Conservation (phyloP, 2,329 filamentous ascomycete species). For the Paracamarosporium sp. region DNA sequence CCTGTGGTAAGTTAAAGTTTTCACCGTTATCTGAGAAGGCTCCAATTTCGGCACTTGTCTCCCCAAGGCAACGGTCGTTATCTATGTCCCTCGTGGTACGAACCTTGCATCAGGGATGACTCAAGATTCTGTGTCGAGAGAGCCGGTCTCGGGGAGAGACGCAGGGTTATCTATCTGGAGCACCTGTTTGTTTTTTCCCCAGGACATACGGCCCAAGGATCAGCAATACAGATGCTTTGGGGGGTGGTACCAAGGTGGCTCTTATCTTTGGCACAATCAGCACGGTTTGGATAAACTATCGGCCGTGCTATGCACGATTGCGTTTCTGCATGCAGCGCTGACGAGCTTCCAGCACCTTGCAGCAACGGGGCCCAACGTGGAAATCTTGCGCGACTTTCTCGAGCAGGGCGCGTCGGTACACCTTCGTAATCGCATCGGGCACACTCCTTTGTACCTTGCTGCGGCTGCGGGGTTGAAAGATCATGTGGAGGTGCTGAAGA, state of each 20-base stretch:
- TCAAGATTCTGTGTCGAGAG: slow-evolving; percentile 2
- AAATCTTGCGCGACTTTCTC: slow-evolving; percentile 63
- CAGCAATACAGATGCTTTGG: no score
- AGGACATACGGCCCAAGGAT: not conserved
- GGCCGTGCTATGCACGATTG: slow-evolving; percentile 36
- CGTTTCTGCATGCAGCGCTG: slow-evolving; percentile 33
- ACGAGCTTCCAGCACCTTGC: slow-evolving; percentile 60
- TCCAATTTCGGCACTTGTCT: slow-evolving; percentile 24
- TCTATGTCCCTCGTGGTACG: slow-evolving; percentile 22
- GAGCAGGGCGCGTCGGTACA: slow-evolving; percentile 65
- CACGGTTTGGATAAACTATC: slow-evolving; percentile 31
- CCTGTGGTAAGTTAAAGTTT: slow-evolving; percentile 50
- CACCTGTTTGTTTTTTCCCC: not conserved
- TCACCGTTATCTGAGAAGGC: slow-evolving; percentile 17
- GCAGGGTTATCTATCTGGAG: slow-evolving; percentile 9
- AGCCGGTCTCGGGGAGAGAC: slow-evolving; percentile 36
- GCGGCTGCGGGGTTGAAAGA: slow-evolving; percentile 62
- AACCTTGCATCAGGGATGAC: slow-evolving; percentile 15
- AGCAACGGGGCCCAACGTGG: slow-evolving; percentile 61
- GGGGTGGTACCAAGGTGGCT: slow-evolving; percentile 27
- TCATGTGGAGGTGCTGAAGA: slow-evolving; percentile 61
- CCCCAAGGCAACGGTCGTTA: slow-evolving; percentile 22
- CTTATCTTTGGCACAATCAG: slow-evolving; percentile 38
- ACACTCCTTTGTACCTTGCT: slow-evolving; percentile 66
- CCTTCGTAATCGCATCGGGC: slow-evolving; percentile 63